Evolutionary conservation across 2,329 filamentous ascomycete species (phyloP), one percentile per base, ranked within the genome.

Genomic region (Trichoderma brevicompactum): DNA sequence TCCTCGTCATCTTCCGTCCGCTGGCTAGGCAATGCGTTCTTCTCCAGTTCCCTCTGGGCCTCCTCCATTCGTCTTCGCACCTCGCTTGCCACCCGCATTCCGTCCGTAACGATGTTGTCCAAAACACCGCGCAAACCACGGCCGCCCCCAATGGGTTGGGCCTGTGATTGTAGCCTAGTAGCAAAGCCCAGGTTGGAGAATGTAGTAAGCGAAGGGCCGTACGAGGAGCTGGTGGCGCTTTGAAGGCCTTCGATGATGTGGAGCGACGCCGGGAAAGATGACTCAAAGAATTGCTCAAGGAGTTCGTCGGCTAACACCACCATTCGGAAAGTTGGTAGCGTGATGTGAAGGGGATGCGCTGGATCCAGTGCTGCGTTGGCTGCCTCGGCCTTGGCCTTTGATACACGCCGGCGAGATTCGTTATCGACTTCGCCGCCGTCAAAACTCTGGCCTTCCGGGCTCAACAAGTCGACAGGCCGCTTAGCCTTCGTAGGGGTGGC

Each of bases 281-380:
- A 92, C 79, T 99, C 95, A 75, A 99, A 99, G 79, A 99, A 99
- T 71, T 96, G 92, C 73, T 99, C 94, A 6, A 99, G 86, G 0
- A 96, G 85, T 76, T 99, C 95, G 74, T 99, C 95, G 49, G 95
- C 95, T 7, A 99, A 87, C 9, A 99, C 92, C 3, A 99, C 93
- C 95, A 99, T 99, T 69, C 95, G 90, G 84, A 99, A 99, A 0
- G 95, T 99, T 1, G 95, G 95, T 1, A 99, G 85, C 0, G 95
- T 98, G 73, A 99, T 97, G 75, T 97, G 91, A 0, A 99, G 85
- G 7, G 95, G 95, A 69, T 96, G 94, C 32, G 92, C 89, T 2
- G 95, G 95, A 74, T 99, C 94, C 4, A 99, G 85, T 0, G 95
- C 95, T 8, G 89, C 88, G 74, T 99, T 99, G 53, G 93, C 93